Conservation (phyloP, 208 protist species). For the Trypanosomatidae sp. region DNA sequence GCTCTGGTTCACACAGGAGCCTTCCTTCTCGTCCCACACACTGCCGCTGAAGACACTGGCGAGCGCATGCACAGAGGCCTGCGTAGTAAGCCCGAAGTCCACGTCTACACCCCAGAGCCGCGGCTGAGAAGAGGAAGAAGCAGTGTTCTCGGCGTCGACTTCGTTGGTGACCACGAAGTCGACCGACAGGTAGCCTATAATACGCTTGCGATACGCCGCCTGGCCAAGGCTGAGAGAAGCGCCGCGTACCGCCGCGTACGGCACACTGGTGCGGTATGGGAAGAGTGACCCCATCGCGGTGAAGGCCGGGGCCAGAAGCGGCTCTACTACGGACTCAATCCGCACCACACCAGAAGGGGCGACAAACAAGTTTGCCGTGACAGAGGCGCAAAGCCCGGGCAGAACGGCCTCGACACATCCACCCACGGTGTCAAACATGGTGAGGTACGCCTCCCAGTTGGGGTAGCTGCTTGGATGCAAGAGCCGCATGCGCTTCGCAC, state of each 20-base stretch:
- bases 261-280: constrained; percentile 50
- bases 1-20: constrained; percentile 17
- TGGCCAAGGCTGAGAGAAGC: constrained; percentile 70
- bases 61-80: constrained; percentile 75
- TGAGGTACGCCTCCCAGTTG: constrained; percentile 78
- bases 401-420: constrained; percentile 89
- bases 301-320: constrained; percentile 86
- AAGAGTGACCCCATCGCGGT: constrained; percentile 76
- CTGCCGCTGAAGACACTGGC: constrained; percentile 36
- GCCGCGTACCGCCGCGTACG: constrained; percentile 60
- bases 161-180: constrained; percentile 74
- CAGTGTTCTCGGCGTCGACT: neutral
- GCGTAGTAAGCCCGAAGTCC: constrained; percentile 83
- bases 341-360: constrained; percentile 75
- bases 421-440: constrained; percentile 79
- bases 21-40: constrained; percentile 33
- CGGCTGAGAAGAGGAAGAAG: constrained; percentile 3
- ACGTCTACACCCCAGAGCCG: constrained; percentile 90
- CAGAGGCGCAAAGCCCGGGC: constrained; percentile 35
- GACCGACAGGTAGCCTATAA: constrained; percentile 90
- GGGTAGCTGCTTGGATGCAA: constrained; percentile 74
- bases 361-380: constrained; percentile 88
- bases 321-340: constrained; percentile 85
- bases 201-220: constrained; percentile 73
- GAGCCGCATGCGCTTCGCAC: constrained; percentile 71